A percentile compares a stretch with the other conserved stretches of the same genome.
phyloP scores from a whole-genome alignment of 768 basidiomycete genomes.

The Rubroboletus satanas region DNA sequence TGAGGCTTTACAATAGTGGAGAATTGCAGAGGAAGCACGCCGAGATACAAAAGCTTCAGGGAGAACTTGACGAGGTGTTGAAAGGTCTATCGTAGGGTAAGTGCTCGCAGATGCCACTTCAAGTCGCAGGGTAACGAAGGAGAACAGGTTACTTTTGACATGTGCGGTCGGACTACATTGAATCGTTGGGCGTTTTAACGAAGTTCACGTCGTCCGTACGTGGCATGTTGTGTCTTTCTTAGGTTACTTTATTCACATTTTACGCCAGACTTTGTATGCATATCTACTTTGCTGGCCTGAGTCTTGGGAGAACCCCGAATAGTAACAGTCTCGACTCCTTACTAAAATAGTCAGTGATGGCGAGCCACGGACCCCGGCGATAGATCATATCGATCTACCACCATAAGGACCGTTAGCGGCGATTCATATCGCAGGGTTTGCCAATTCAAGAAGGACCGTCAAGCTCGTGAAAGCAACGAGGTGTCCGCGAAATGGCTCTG shows the following conservation, averaged over 20 bases:
- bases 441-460: constrained; percentile 22
- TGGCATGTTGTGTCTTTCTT: not conserved
- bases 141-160: not conserved
- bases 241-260: not conserved
- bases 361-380: constrained; percentile 4
- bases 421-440: constrained; percentile 11
- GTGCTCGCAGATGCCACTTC: not conserved
- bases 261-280: not conserved
- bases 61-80: constrained; percentile 50
- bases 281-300: not conserved
- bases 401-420: not conserved
- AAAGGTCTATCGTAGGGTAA: constrained; percentile 30
- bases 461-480: constrained; percentile 22
- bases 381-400: constrained; percentile 20
- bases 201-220: not conserved
- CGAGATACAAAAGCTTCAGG: constrained; percentile 54
- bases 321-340: not conserved
- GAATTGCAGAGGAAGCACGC: constrained; percentile 51
- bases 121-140: not conserved
- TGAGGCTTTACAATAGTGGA: constrained; percentile 41
- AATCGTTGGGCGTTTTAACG: not conserved
- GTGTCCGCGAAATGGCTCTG: constrained; percentile 8
- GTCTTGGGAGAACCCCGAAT: not conserved
- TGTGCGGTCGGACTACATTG: not conserved
- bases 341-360: constrained; percentile 3